Base-by-base conservation (phyloP, 2,329 filamentous ascomycete genomes). In the Fusarium austroafricanum region DNA sequence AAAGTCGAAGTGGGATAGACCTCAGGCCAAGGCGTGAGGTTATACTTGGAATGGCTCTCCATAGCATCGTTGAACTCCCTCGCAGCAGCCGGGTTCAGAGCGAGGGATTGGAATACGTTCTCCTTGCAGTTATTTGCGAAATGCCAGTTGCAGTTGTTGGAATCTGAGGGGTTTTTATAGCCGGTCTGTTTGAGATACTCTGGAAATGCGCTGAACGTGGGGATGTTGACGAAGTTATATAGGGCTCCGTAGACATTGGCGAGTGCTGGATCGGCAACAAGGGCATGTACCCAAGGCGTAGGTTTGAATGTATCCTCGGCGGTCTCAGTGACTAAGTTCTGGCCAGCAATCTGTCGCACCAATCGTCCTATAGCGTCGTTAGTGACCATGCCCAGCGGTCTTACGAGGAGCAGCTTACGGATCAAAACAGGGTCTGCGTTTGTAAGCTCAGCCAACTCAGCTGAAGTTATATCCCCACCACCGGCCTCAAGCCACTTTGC, bases 1-100 rank as follows among this genome's bases (percentile, higher is more conserved):
- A 80, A 53, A 8, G 62, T 71, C 1, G 77, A 70, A 10, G 77
- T 78, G 3, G 75, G 76, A 43, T 77, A 79, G 2, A 80, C 62
- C 9, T 79, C 76, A 0, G 75, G 67, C 79, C 79, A 81, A 10
- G 78, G 63, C 6, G 75, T 78, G 28, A 79, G 71, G 52, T 79
- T 81, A 63, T 78, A 76, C 46, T 75, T 75, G 21, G 77, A 79
- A 52, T 80, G 78, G 54, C 77, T 78, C 55, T 78, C 73, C 78
- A 80, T 80, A 3, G 75, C 75, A 52, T 77, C 72, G 39, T 76
- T 76, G 60, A 80, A 80, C 40, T 76, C 71, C 6, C 70, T 57
- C 1, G 72, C 73, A n/a, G 77, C 72, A 6, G 54, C 47, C 5
- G 75, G 71, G 26, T 79, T 67, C 8, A 71, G 59, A 38, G 65